Evolutionary conservation across 2,329 filamentous ascomycete genomes (phyloP).

Genomic region (Fusarium newnesense): DNA sequence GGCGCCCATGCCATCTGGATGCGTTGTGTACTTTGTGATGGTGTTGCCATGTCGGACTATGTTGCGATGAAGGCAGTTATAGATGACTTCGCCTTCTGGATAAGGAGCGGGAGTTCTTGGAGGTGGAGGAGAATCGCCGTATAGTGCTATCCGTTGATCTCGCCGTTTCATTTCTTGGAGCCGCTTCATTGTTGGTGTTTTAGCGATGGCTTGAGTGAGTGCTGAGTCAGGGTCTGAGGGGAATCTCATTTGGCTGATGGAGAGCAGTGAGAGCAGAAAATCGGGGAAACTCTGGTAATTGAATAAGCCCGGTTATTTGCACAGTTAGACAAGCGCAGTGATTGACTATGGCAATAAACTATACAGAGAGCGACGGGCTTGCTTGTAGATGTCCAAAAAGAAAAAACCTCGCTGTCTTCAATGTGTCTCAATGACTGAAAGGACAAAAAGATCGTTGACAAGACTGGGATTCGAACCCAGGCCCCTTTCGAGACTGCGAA

Average conservation of each 20-base stretch:
- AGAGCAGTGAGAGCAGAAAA: too few relatives aligned
- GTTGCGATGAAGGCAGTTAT: not conserved
- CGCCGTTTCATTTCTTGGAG: not conserved
- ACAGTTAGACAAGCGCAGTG: too few relatives aligned
- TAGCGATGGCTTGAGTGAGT: too few relatives aligned
- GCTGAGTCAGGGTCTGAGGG: too few relatives aligned
- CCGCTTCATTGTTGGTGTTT: too few relatives aligned
- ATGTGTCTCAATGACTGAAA: not conserved
- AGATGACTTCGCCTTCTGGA: constrained; percentile 33
- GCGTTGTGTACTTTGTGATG: constrained; percentile 37
- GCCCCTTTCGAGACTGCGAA: constrained; percentile 28
- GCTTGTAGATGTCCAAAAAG: too few relatives aligned
- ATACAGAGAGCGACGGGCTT: too few relatives aligned
- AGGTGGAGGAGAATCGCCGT: constrained; percentile 25
- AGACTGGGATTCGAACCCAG: constrained; percentile 30
- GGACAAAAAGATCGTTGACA: not conserved
- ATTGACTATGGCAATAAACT: too few relatives aligned
- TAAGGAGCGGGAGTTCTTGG: constrained; percentile 29
- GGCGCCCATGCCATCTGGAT: constrained; percentile 27
- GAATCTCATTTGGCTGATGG: too few relatives aligned
- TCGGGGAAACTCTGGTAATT: too few relatives aligned
- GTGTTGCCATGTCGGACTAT: constrained; percentile 30
- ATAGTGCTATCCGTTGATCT: not conserved
- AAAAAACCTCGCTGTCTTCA: too few relatives aligned
- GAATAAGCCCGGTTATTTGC: too few relatives aligned